Evolutionary conservation across 192 early-diverging fungal genomes (phyloP), one percentile per base, ranked within the genome.

Genomic region (Umbelopsis vinacea): DNA sequence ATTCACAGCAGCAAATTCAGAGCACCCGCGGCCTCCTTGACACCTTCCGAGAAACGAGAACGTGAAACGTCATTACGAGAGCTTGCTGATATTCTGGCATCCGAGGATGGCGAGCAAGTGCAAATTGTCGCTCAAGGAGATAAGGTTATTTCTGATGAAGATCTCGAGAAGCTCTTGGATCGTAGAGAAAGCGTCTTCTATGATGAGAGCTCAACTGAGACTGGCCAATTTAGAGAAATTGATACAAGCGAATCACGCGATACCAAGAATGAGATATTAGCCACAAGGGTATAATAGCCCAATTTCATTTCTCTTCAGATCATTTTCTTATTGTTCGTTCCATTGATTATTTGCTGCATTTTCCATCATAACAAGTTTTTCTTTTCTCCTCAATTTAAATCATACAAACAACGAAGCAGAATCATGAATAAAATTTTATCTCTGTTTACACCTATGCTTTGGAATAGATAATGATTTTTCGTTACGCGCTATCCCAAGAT

Each of bases 1-100:
- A 97, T 98, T 67, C 95, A 96, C 69, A 95, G 95, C 71, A 83
- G 91, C 69, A 72, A 71, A 45, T 93, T 92, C 84, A 93, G 94
- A 79, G 80, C 87, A 4, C 79, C 86, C 2, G 75, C 74, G 0
- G 71, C 76, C 21, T 22, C 23, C 14, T 29, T 35, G 24, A 35
- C 57, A 4, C 24, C 73, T 33, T 37, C 17, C 17, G 46, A 73
- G 7, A 74, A 55, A 6, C 67, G 74, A 37, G 74, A 76, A 7
- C 81, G 82, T 22, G 82, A 83, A 50, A 68, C 90, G 0, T 88
- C 83, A 0, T 70, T 90, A 2, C 75, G 82, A 21, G 93, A 96
- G 53, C 83, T 95, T 22, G 89, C 89, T 4, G 87, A 91, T 17
- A 92, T 96, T 55, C 67, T 95, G 26, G 82, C 83, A 15, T 84